Base-by-base conservation (phyloP, 1,139 yeast species). In the Saccharomyces hybrid region DNA sequence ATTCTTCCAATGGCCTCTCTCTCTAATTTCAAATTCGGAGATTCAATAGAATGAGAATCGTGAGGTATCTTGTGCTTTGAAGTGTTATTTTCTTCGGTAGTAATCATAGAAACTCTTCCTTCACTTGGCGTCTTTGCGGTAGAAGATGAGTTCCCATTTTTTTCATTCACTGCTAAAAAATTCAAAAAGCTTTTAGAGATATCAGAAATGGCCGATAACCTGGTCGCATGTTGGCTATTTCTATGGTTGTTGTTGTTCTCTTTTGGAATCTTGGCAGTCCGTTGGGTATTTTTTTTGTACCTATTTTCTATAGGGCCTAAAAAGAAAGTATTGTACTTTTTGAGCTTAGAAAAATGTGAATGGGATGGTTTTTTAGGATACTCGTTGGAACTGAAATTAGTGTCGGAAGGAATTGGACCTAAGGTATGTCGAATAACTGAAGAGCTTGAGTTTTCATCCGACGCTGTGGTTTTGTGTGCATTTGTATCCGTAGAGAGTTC, bases 1-100 rank as follows among this genome's bases (percentile, higher is more conserved):
- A 66, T 64, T 49, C 70, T 63, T 16, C 59, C 64, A 26, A 69
- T 55, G 1, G 71, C 71, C 47, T 60, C 54, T 53, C 62, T 62
- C 55, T 67, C 70, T 29, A 56, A 49, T 44, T 62, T 60, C 44
- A 66, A 49, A 24, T 62, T 57, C 14, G 62, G 62, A 5, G 56
- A 54, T 7, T 55, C 47, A 5, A 38, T 38, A 19, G 21, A 27
- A 24, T 38, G 32, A 54, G 14, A 24, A 21, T 29, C 55, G 52
- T 6, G 58, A 38, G 6, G 57, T 50, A 16, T 56, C 60, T 28
- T 58, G 48, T 6, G 57, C 46, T 24, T 55, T 1, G 52, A 9
- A 3, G 60, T 54, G 44, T 57, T 57, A 9, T 58, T 60, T 12
- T 28, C 47, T 38, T 52, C 50, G 14, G 11, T 38, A 16, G 19